phyloP scores from a whole-genome alignment of 768 basidiomycete species.

The Sarcomyxa edulis region DNA sequence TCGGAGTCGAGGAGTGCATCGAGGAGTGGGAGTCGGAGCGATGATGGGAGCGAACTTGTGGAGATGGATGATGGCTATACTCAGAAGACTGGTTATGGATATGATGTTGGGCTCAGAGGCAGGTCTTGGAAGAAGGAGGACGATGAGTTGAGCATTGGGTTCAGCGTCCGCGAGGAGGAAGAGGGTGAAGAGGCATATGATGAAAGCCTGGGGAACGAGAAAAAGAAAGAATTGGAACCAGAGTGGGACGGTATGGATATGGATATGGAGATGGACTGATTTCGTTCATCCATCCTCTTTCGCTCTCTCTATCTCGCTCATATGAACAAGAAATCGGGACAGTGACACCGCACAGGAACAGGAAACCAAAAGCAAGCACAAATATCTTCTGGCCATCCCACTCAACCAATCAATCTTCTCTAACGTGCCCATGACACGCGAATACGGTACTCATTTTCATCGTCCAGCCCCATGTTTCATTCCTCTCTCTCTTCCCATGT shows the following conservation, averaged over 20 bases:
- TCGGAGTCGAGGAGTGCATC: conserved; percentile 22
- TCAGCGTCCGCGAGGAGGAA: conserved; percentile 40
- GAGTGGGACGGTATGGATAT: conserved; percentile 65
- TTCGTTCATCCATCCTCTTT: conserved; percentile 1
- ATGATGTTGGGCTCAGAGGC: conserved; percentile 15
- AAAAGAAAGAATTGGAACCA: conserved; percentile 43
- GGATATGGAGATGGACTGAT: conserved; percentile 69
- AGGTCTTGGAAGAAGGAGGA: conserved; percentile 36
- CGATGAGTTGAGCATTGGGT: conserved; percentile 33
- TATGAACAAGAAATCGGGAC: too few relatives aligned
- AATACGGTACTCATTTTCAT: too few relatives aligned
- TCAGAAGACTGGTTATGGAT: conserved; percentile 10
- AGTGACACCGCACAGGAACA: too few relatives aligned
- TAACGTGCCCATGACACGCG: too few relatives aligned
- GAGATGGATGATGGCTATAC: too few relatives aligned
- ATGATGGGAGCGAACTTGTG: conserved; percentile 25
- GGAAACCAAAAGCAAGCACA: too few relatives aligned
- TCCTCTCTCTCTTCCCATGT: conserved; percentile 5
- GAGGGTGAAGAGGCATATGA: conserved; percentile 32
- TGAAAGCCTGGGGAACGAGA: conserved; percentile 23
- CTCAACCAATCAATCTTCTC: too few relatives aligned
- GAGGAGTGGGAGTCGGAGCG: conserved; percentile 22
- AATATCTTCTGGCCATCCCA: too few relatives aligned
- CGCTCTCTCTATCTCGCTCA: too few relatives aligned
- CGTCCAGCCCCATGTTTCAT: too few relatives aligned